phyloP scores from a whole-genome alignment of 2,329 filamentous ascomycete species.

The Cladophialophora immunda region DNA sequence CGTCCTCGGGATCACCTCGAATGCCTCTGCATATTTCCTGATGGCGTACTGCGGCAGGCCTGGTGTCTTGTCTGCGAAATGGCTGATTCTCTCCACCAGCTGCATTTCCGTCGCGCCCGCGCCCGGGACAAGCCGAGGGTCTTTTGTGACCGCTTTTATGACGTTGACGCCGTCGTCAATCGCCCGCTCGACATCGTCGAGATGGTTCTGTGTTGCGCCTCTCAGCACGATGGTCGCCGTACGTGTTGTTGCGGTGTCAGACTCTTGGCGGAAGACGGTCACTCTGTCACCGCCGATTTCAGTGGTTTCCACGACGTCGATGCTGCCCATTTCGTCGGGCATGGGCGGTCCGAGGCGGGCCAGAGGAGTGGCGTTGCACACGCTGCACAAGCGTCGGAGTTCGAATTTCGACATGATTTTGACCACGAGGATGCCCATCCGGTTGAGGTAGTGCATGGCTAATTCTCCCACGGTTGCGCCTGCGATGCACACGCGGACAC shows the following conservation, averaged over 20 bases:
- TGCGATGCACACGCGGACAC: conserved; percentile 88
- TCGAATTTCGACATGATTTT: conserved; percentile 99
- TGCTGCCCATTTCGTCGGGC: conserved; percentile 98
- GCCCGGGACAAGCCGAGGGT: conserved; percentile 88
- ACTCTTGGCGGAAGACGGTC: conserved; percentile 96
- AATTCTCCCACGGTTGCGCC: conserved; percentile 95
- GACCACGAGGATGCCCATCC: conserved; percentile 93
- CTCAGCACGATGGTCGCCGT: conserved; percentile 94
- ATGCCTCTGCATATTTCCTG: conserved; percentile 95
- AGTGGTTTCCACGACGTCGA: conserved; percentile 94
- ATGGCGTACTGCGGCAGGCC: conserved; percentile 96
- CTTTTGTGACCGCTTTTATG: conserved; percentile 96
- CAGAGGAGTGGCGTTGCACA: conserved; percentile 95
- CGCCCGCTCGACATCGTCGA: conserved; percentile 95
- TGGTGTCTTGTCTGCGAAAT: conserved; percentile 89
- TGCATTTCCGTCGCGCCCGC: conserved; percentile 95
- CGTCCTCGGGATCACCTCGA: conserved; percentile 94
- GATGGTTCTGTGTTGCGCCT: conserved; percentile 96
- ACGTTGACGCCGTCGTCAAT: conserved; percentile 99
- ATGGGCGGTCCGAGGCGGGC: conserved; percentile 95
- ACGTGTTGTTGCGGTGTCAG: conserved; percentile 78
- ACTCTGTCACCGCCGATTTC: conserved; percentile 98
- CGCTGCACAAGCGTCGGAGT: conserved; percentile 90
- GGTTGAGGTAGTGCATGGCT: conserved; percentile 96
- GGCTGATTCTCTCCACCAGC: conserved; percentile 89